Conservation (phyloP, 495 filamentous ascomycete genomes). For the Aspergillus nidulans region DNA sequence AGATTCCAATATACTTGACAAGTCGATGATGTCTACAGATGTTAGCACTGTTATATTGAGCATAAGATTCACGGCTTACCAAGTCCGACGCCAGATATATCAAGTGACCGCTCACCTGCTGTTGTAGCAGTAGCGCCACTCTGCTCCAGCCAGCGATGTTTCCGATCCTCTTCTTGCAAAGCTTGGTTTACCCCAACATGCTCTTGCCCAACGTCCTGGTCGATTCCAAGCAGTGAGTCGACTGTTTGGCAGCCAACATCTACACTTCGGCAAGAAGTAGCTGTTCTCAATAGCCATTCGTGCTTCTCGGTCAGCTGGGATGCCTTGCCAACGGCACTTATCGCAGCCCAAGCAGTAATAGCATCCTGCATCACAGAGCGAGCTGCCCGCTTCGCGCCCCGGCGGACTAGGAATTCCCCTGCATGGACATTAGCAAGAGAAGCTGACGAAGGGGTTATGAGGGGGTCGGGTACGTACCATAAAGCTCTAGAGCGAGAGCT, state of each 20-base stretch:
- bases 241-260: slow-evolving; percentile 76
- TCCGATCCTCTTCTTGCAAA: slow-evolving; percentile 52
- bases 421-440: slow-evolving; percentile 17
- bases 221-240: slow-evolving; percentile 41
- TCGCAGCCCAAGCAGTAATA: slow-evolving; percentile 65
- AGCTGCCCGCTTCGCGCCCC: slow-evolving; percentile 67
- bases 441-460: not conserved
- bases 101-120: slow-evolving; percentile 32
- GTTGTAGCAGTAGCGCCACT: slow-evolving; percentile 34
- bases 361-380: slow-evolving; percentile 67
- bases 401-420: slow-evolving; percentile 69
- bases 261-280: slow-evolving; percentile 53
- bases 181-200: slow-evolving; percentile 31
- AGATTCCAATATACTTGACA: slow-evolving; percentile 80
- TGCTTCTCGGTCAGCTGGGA: slow-evolving; percentile 66
- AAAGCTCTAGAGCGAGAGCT: slow-evolving; percentile 71
- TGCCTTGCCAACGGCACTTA: slow-evolving; percentile 72
- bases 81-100: slow-evolving; percentile 43
- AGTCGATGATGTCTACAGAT: slow-evolving; percentile 69
- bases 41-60: slow-evolving; percentile 5
- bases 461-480: slow-evolving; percentile 31
- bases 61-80: slow-evolving; percentile 16
- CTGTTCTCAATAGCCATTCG: slow-evolving; percentile 65
- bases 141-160: slow-evolving; percentile 74
- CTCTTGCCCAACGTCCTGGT: slow-evolving; percentile 52